phyloP scores from a whole-genome alignment of 2,329 filamentous ascomycete genomes.

The Diaporthe caulivora region DNA sequence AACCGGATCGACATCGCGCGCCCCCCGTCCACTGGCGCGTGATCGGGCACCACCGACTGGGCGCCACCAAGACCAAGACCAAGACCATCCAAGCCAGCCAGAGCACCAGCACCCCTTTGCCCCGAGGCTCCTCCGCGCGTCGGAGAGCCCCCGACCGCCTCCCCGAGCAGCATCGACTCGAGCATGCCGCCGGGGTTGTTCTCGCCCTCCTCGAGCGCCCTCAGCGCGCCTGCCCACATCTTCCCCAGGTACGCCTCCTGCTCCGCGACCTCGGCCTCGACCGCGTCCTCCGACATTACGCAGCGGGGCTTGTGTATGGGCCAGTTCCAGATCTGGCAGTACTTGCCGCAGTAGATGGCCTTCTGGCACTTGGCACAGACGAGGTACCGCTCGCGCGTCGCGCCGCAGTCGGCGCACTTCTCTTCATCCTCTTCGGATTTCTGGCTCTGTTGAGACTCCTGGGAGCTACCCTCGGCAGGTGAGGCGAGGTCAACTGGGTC shows the following conservation, averaged over 20 bases:
- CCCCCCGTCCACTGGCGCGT: not conserved
- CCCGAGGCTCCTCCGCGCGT: not conserved
- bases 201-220: not conserved
- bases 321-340: slow-evolving; percentile 36
- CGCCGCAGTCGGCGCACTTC: slow-evolving; percentile 24
- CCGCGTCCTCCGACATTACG: not conserved
- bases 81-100: too few species aligned
- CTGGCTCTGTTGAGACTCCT: too few species aligned
- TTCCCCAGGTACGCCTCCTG: slow-evolving; percentile 1
- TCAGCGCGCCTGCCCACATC: slow-evolving; percentile 22
- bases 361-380: slow-evolving; percentile 25
- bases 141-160: not conserved
- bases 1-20: not conserved
- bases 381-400: slow-evolving; percentile 1
- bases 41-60: not conserved
- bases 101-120: not conserved
- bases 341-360: slow-evolving; percentile 31
- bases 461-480: not conserved
- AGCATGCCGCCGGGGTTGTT: not conserved
- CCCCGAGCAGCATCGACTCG: not conserved
- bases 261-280: not conserved
- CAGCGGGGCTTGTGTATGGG: not conserved
- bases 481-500: not conserved
- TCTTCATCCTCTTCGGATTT: not conserved
- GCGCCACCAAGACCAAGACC: not conserved